phyloP scores from a whole-genome alignment of 495 filamentous ascomycete genomes.

The Gamarada debralockiae region DNA sequence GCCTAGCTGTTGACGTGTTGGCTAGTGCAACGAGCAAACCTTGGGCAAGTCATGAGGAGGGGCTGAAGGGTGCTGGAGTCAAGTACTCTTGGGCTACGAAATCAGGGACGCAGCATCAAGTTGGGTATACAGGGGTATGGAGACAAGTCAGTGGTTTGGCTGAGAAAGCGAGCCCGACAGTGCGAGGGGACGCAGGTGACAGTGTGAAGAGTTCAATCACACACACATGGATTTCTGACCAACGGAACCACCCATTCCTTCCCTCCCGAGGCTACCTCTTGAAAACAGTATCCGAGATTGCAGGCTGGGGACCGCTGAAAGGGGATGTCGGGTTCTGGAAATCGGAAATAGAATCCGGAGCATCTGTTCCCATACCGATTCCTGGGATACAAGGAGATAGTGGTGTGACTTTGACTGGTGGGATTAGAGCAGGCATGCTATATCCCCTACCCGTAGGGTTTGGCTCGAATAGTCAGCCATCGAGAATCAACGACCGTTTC shows the following conservation, averaged over 20 bases:
- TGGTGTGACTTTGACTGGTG: constrained; percentile 57
- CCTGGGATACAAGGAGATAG: constrained; percentile 62
- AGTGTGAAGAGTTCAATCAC: constrained; percentile 81
- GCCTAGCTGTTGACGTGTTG: constrained; percentile 69
- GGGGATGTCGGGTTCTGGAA: constrained; percentile 93
- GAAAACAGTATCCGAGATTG: constrained; percentile 74
- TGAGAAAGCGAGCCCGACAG: constrained; percentile 68
- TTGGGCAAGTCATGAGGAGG: constrained; percentile 92
- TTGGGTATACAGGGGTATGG: constrained; percentile 80
- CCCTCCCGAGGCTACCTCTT: constrained; percentile 75
- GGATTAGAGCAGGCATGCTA: constrained; percentile 52
- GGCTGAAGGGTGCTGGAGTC: constrained; percentile 71
- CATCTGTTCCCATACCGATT: constrained; percentile 65
- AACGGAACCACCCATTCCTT: constrained; percentile 76
- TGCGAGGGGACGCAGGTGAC: constrained; percentile 85
- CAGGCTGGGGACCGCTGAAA: constrained; percentile 76
- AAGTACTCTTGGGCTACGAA: constrained; percentile 67
- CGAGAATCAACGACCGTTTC: constrained; percentile 91
- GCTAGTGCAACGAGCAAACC: constrained; percentile 78
- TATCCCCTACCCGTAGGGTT: constrained; percentile 54
- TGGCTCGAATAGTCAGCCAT: constrained; percentile 50
- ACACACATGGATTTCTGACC: constrained; percentile 76
- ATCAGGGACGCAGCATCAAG: constrained; percentile 62
- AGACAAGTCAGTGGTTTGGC: constrained; percentile 79
- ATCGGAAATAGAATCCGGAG: constrained; percentile 75